Evolutionary conservation across 805 yeast genomes (phyloP).

Genomic region (Candida caryicola): DNA sequence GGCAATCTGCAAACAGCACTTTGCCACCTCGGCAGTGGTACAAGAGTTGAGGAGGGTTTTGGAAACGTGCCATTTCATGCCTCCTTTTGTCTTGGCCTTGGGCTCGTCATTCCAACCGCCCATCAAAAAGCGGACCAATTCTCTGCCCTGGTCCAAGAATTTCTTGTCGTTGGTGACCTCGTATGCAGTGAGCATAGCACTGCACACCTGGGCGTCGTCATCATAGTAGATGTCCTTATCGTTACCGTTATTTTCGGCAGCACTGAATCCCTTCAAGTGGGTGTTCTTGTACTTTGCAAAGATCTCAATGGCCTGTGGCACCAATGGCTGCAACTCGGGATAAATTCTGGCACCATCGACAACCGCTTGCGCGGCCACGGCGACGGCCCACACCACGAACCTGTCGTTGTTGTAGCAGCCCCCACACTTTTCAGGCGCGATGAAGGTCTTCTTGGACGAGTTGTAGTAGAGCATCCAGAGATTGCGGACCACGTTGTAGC

Average conservation of each 20-base stretch:
- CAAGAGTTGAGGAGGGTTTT: constrained; percentile 62
- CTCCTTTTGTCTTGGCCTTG: constrained; percentile 48
- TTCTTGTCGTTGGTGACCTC: constrained; percentile 60
- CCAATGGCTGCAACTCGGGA: constrained; percentile 50
- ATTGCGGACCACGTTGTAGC: constrained; percentile 30
- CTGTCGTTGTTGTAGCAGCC: constrained; percentile 50
- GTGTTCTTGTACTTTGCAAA: constrained; percentile 52
- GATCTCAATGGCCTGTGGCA: constrained; percentile 50
- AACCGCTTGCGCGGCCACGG: constrained; percentile 64
- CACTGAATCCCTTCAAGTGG: constrained; percentile 56
- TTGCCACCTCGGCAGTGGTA: constrained; percentile 65
- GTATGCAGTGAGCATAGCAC: constrained; percentile 61
- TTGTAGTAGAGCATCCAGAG: constrained; percentile 46
- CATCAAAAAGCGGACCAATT: constrained; percentile 58
- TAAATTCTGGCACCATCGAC: constrained; percentile 60
- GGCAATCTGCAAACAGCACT: constrained; percentile 57
- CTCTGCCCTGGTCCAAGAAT: constrained; percentile 55
- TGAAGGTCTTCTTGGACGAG: constrained; percentile 32
- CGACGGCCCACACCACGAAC: constrained; percentile 66
- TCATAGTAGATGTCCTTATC: constrained; percentile 68
- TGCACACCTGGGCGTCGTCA: constrained; percentile 73
- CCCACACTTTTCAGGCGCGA: constrained; percentile 36
- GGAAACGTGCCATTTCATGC: constrained; percentile 64
- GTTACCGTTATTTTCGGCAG: constrained; percentile 57
- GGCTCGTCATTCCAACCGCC: constrained; percentile 57